Evolutionary conservation across 768 basidiomycete species (phyloP).

Genomic region (Cytidiella melzeri): DNA sequence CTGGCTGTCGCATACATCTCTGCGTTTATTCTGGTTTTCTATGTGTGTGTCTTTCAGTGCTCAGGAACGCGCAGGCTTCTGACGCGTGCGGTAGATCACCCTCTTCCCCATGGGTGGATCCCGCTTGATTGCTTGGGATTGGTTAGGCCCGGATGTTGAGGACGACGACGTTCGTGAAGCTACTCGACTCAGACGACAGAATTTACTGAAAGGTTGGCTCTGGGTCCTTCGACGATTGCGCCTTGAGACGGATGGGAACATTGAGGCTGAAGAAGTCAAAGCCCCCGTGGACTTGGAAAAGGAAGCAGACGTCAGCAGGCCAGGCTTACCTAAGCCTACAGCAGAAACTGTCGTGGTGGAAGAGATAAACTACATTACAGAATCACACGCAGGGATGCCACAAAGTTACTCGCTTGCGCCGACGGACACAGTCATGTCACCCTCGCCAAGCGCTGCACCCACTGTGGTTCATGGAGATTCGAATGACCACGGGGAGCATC

Average conservation of each 20-base stretch:
- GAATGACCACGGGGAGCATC: background rate
- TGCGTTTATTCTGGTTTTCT: slow-evolving; percentile 53
- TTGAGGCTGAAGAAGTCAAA: too few species aligned
- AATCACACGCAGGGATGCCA: background rate
- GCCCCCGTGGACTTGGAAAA: background rate
- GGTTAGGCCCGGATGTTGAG: slow-evolving; percentile 55
- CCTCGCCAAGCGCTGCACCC: background rate
- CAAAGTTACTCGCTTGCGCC: background rate
- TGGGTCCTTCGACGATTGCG: background rate
- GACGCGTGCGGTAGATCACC: slow-evolving; percentile 37
- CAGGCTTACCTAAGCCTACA: background rate
- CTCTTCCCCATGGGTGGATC: slow-evolving; percentile 61
- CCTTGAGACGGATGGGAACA: background rate
- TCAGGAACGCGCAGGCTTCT: background rate
- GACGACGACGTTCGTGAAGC: slow-evolving; percentile 47
- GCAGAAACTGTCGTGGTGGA: too few species aligned
- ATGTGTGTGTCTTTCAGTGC: slow-evolving; percentile 31
- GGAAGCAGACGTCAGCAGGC: background rate
- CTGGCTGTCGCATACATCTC: slow-evolving; percentile 64
- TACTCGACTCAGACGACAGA: slow-evolving; percentile 33
- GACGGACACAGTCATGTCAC: background rate
- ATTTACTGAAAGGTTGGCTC: slow-evolving; percentile 8
- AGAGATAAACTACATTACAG: too few species aligned
- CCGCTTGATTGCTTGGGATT: slow-evolving; percentile 54
- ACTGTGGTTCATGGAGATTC: slow-evolving; percentile 5